Evolutionary conservation across 495 filamentous ascomycete genomes (phyloP).

Genomic region (Umbilicaria muhlenbergii): DNA sequence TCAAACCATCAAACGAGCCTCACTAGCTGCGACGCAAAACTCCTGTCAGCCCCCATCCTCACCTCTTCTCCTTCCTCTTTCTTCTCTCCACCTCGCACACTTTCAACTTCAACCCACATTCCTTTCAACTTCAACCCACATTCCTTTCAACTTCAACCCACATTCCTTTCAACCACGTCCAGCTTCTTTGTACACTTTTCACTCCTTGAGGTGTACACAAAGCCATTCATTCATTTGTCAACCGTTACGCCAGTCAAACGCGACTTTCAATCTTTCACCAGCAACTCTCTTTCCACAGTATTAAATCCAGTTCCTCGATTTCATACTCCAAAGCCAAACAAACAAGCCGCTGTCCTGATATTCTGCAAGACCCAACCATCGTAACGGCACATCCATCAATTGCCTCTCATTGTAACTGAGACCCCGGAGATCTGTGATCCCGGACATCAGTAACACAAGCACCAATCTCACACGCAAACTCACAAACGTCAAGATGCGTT

Average conservation of each 20-base stretch:
- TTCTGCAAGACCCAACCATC: background rate
- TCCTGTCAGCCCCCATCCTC: too few species aligned
- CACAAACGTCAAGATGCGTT: conserved; percentile 44
- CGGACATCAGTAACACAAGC: background rate
- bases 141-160: too few species aligned
- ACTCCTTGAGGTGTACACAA: conserved; percentile 3
- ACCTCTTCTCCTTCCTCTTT: background rate
- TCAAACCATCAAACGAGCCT: background rate
- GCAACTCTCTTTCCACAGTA: background rate
- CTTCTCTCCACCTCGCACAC: background rate
- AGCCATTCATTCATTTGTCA: conserved; percentile 4
- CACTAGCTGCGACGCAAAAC: background rate
- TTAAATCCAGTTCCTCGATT: background rate
- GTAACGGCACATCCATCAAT: background rate
- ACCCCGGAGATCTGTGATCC: conserved; percentile 4
- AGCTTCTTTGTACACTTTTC: conserved; percentile 1
- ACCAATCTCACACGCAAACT: background rate
- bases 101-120: background rate
- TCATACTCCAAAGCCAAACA: background rate
- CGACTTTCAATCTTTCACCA: background rate
- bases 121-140: too few species aligned
- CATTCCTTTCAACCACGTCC: background rate
- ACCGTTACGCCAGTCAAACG: conserved; percentile 1
- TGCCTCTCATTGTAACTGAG: background rate
- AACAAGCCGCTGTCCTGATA: background rate